Percentiles rank a stretch among this genome's conserved stretches.
phyloP scores from a whole-genome alignment of 805 yeast genomes.

The Scheffersomyces stipitis region DNA sequence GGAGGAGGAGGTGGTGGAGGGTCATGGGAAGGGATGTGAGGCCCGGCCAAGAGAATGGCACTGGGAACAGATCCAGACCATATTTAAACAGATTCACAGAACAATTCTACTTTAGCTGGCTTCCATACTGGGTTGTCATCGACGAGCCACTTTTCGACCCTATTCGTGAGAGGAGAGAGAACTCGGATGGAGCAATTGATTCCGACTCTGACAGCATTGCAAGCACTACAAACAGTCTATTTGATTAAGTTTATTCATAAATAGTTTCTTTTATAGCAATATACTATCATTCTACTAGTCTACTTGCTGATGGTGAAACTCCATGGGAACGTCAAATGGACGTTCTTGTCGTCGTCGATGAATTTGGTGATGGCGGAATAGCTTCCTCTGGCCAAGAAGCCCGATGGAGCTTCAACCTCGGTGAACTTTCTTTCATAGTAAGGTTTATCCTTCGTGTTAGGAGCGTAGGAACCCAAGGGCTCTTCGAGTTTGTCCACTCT shows the following conservation, averaged over 20 bases:
- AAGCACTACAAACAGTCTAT: too few species aligned
- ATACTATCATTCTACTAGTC: constrained; percentile 4
- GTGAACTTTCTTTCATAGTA: constrained; percentile 58
- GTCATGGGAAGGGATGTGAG: too few species aligned
- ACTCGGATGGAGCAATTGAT: constrained; percentile 1
- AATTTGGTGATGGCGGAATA: constrained; percentile 81
- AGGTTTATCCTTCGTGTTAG: constrained; percentile 79
- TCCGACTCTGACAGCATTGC: constrained; percentile 2
- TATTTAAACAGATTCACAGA: too few species aligned
- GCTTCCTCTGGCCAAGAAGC: constrained; percentile 82
- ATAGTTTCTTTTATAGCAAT: constrained; percentile 3
- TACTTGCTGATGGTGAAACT: constrained; percentile 76
- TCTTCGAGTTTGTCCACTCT: constrained; percentile 84
- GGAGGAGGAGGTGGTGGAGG: too few species aligned
- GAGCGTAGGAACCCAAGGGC: constrained; percentile 89
- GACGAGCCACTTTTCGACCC: too few species aligned
- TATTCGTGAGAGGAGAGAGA: constrained; percentile 6
- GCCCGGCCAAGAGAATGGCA: too few species aligned
- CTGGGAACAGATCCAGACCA: too few species aligned
- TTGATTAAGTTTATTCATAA: too few species aligned
- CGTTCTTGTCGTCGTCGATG: constrained; percentile 79
- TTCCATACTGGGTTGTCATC: too few species aligned
- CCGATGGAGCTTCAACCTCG: constrained; percentile 86
- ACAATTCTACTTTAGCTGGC: too few species aligned
- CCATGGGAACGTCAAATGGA: constrained; percentile 80